Evolutionary conservation across 2,329 filamentous ascomycete genomes (phyloP).

Genomic region (Xylariaceae sp.): DNA sequence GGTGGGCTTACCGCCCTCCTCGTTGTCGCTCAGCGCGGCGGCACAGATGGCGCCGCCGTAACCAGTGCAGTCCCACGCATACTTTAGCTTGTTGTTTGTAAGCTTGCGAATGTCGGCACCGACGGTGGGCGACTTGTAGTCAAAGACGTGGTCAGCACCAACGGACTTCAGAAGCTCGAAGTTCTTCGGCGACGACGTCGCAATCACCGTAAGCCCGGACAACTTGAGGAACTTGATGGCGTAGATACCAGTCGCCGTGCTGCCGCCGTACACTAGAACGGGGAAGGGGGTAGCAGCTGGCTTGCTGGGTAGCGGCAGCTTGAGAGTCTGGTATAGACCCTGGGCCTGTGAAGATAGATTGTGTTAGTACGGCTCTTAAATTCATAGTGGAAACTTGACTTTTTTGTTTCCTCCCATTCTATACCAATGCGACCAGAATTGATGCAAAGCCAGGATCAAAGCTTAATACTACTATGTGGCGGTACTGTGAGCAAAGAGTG

Average conservation of each 20-base stretch:
- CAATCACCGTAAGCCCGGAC: constrained; percentile 36
- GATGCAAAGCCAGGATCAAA: too few relatives aligned
- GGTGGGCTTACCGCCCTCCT: constrained; percentile 8
- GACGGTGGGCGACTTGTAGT: constrained; percentile 27
- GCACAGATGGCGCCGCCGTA: constrained; percentile 19
- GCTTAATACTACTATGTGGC: not conserved
- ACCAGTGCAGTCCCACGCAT: constrained; percentile 35
- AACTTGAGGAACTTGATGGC: constrained; percentile 41
- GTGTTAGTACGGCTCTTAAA: not conserved
- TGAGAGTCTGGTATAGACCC: constrained; percentile 42
- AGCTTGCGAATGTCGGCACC: constrained; percentile 23
- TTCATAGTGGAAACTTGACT: not conserved
- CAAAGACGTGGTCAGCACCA: constrained; percentile 31
- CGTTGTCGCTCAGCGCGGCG: constrained; percentile 14
- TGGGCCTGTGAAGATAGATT: constrained; percentile 34
- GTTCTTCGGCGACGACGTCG: constrained; percentile 37
- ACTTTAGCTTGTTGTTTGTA: constrained; percentile 19
- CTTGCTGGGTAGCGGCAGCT: constrained; percentile 40
- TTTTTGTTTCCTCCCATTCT: too few relatives aligned
- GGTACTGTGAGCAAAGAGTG: not conserved
- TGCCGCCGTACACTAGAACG: constrained; percentile 43
- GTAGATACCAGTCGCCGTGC: constrained; percentile 52
- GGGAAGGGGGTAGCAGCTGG: constrained; percentile 34
- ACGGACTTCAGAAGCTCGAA: constrained; percentile 32
- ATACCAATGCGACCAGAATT: too few relatives aligned